phyloP scores from a whole-genome alignment of 192 early-diverging fungal genomes.

The Coemansia sp. region DNA sequence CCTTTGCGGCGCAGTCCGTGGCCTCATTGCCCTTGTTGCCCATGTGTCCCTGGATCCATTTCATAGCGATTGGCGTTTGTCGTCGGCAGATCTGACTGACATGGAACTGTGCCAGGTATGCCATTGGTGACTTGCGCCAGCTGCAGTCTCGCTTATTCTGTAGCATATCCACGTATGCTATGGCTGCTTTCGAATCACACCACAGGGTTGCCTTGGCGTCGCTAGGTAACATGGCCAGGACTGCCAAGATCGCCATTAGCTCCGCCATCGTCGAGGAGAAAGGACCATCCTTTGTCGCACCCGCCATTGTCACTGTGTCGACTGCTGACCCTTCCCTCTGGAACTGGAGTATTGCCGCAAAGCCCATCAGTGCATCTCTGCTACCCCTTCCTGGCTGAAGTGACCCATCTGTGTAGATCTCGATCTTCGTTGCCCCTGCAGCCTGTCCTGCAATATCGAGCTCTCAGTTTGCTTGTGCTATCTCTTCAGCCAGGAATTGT shows the following conservation, averaged over 20 bases:
- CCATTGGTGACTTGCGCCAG: background rate
- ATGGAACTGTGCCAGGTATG: background rate
- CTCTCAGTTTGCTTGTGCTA: too few species aligned
- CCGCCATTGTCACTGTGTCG: background rate
- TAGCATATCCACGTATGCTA: background rate
- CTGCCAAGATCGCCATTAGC: conserved; percentile 15
- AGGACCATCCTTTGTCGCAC: background rate
- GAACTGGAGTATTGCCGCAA: background rate
- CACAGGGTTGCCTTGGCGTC: background rate
- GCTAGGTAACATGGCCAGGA: background rate
- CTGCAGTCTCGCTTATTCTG: background rate
- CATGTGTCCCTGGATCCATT: too few species aligned
- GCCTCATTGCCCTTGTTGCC: too few species aligned
- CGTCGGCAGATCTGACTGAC: background rate
- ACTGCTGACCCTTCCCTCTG: background rate
- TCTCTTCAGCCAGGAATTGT: too few species aligned
- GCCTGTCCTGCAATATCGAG: too few species aligned
- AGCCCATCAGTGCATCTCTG: too few species aligned
- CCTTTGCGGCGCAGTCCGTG: too few species aligned
- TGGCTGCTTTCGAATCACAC: conserved; percentile 4
- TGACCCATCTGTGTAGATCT: conserved; percentile 1
- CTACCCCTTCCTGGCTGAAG: background rate
- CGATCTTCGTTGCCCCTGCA: background rate
- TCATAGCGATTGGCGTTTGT: background rate
- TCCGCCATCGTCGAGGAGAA: conserved; percentile 17